Evolutionary conservation across 148 eudicot genomes (phyloP).

Genomic region (Amaranthus hypochondriacus): DNA sequence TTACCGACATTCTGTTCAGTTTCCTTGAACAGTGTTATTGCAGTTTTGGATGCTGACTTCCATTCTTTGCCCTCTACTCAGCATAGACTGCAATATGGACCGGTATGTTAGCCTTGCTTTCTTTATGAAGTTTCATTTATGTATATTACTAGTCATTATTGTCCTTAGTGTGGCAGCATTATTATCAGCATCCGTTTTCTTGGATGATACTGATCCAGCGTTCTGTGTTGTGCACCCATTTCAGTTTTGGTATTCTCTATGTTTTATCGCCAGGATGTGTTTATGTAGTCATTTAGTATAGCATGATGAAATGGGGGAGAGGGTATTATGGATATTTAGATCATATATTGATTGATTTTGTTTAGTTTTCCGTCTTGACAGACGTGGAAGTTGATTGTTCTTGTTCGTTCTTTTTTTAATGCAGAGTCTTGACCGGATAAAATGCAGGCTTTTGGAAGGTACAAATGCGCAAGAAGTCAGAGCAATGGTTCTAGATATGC

Average conservation of each 20-base stretch:
- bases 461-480: conserved; percentile 96
- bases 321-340: not conserved
- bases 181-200: not conserved
- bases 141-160: not conserved
- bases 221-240: not conserved
- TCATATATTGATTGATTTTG: not conserved
- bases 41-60: conserved; percentile 96
- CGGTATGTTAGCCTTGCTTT: conserved; percentile 45
- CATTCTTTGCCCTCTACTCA: conserved; percentile 93
- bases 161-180: not conserved
- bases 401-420: not conserved
- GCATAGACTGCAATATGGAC: conserved; percentile 95
- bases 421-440: conserved; percentile 96
- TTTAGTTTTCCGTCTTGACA: not conserved
- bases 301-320: not conserved
- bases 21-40: conserved; percentile 93
- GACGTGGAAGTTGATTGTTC: conserved; percentile 5
- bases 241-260: not conserved
- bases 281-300: not conserved
- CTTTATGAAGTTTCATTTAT: not conserved
- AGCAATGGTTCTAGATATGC: conserved; percentile 99
- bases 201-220: not conserved
- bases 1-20: conserved; percentile 39
- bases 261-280: not conserved
- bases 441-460: conserved; percentile 95